Evolutionary conservation across 1,284 basidiomycete genomes (phyloP), one percentile per base, ranked within the genome.

Genomic region (Rhodotorula sp.): DNA sequence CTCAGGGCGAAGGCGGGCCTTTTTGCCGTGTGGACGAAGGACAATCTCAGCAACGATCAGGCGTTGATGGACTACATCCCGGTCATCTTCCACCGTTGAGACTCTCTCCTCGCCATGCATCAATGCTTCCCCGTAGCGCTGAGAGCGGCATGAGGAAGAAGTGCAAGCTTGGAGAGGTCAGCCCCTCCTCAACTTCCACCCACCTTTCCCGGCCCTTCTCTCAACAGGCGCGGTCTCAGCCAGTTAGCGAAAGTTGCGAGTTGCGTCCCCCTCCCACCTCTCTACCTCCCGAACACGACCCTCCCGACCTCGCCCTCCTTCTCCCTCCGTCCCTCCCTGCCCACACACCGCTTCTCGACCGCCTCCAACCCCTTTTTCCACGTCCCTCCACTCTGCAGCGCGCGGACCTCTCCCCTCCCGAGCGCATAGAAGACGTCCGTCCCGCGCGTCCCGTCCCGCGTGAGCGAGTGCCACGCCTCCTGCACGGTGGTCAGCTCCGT

Each of bases 391-490:
- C 36, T 17, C 13, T 41, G 29, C 32, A 67, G 13, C 51, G 37
- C 51, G 12, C 36, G 39, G 2, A 48, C 51, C 25, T 21, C 12
- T 21, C 51, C 65, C 25, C 13, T 34, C 29, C 29, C 59, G 7
- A 37, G 41, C 4, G 19, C 39, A 34, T 37, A 25, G 1, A 10
- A 54, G 8, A 56, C 59, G 32, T 67, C 65, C 9, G 34, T 41
- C 27, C 65, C 65, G 58, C 65, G 65, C n/a, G 57, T 10, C 3
- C 51, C 66, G 29, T 60, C 57, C 27, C 39, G 58, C 21, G 58
- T 34, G 39, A 66, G 58, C 21, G 60, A 39, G 53, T 37, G 44
- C 66, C 66, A 67, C 19, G 32, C 27, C 54, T 67, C 66, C 15
- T 56, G 66, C 10, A 67, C 37, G 7, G 41, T 34, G 32, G 27